Conservation (phyloP, 176 grass and related monocot genomes). For the Triticum urartu region DNA sequence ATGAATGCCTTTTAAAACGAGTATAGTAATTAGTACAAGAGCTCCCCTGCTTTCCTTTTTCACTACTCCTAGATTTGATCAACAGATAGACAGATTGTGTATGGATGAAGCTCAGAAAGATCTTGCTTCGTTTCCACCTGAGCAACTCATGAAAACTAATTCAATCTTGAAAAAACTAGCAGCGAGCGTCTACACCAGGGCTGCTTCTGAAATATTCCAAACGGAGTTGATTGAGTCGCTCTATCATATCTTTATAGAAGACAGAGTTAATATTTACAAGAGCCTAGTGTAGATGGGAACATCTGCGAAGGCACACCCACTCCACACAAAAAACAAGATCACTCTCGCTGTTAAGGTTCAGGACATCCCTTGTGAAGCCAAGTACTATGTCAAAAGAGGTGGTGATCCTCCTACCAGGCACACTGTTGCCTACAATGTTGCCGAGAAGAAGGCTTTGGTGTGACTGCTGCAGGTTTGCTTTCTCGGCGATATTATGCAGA, state of each 20-base stretch:
- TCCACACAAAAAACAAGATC: neutral
- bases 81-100: slow-evolving; percentile 50
- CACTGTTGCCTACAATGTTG: slow-evolving; percentile 50
- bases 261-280: too few relatives aligned
- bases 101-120: slow-evolving; percentile 64
- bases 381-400: slow-evolving; percentile 66
- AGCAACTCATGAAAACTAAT: slow-evolving; percentile 66
- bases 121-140: slow-evolving; percentile 35
- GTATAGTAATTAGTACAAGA: too few relatives aligned
- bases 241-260: too few relatives aligned
- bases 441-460: slow-evolving; percentile 62
- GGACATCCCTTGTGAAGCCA: slow-evolving; percentile 51
- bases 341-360: slow-evolving; percentile 71
- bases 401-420: slow-evolving; percentile 51
- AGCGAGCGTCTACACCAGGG: slow-evolving; percentile 57
- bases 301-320: too few relatives aligned
- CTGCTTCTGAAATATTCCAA: slow-evolving; percentile 73
- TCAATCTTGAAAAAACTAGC: slow-evolving; percentile 81
- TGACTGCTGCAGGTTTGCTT: slow-evolving; percentile 24
- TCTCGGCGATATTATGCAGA: slow-evolving; percentile 64
- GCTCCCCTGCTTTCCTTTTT: slow-evolving; percentile 59
- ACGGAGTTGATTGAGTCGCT: slow-evolving; percentile 72
- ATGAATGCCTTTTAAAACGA: too few relatives aligned
- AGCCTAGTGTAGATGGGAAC: too few relatives aligned
- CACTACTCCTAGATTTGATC: slow-evolving; percentile 50